Base-by-base conservation (phyloP, 441 rosid genomes). In the Arabidopsis lyrata region DNA sequence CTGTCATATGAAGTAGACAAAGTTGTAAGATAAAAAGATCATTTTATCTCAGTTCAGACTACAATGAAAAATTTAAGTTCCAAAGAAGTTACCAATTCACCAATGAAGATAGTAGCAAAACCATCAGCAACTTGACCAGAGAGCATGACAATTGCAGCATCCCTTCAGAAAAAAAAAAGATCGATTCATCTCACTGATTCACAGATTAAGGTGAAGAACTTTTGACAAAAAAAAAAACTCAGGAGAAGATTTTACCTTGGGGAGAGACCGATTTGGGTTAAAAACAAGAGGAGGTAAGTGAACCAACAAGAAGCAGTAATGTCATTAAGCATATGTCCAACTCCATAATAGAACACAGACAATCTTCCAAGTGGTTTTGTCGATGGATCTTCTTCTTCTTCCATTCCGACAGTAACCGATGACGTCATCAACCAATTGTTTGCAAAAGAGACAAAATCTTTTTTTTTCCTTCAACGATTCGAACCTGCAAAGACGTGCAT, bases 271-370 rank as follows among this genome's bases (percentile, higher is more conserved):
- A 91, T 95, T 57, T 91, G 92, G 27, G 96, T 89, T 81, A 95
- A 79, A 82, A 92, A 92, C 39, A 91, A 41, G 66, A 95, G 85
- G 74, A 92, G 95, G 80, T 95, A 92, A 45, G 98, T 95, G 82
- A 95, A 95, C 99, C 99, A 95, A 76, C 98, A 92, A 47, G 99
- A 86, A 80, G 99, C 86, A 65, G 98, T 89, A 79, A 95, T 89
- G 82, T 95, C 98, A 81, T 95, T 95, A 29, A 95, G 97, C 98
- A 95, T 91, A 78, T 95, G 99, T 3, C 99, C 97, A 20, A 88
- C 84, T 20, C 98, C 99, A 83, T 92, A 95, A 59, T 63, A 95
- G 72, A 90, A 83, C 44, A 92, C 90, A 20, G 93, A 74, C 82
- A 48, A 77, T 82, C 99, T 90, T 77, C 90, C 89, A 48, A 89